Evolutionary conservation across 202 grass and related monocot genomes (phyloP), one percentile per base, ranked within the genome.

Genomic region (Saccharum hybrid): DNA sequence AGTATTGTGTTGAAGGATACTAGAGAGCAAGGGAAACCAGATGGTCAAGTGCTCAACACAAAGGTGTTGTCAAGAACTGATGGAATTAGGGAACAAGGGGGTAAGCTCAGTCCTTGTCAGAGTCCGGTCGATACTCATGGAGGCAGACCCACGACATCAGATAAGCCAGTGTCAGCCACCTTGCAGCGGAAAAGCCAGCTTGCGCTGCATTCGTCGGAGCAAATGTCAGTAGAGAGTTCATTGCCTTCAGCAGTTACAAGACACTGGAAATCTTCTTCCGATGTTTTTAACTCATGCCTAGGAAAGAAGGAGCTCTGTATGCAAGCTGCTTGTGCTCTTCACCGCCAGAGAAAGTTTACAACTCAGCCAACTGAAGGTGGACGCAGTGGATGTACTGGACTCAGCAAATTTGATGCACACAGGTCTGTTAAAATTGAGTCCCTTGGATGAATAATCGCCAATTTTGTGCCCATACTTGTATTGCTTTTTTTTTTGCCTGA

Each of bases 191-290:
- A 19, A 18, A 66, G 18, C 28, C 15, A 46, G 14, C 70, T 72
- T 6, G 11, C 0, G 9, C 75, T 64, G 13, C 23, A 31, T 28
- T 19, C 75, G 40, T 9, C 11, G 18, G 59, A 28, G 40, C 22
- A 31, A 65, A 46, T 3, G 23, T 30, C 75, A 33, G 40, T 62
- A 45, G 39, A 78, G 9, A 19, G 26, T 79, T 6, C 18, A 22
- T 72, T 77, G 72, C 71, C 64, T 77, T 56, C 42, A 54, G 23
- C 8, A 56, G 18, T 70, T 63, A 71, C 82, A 70, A 48, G 26
- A 8, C 0, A 46, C 7, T 89, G 87, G 87, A 21, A 59, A 6
- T 60, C 36, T 56, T 72, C 42, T 57, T 13, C 1, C 9, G 40
- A 38, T 39, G 1, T 89, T 26, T 0, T 19, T 66, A 0, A 0